phyloP scores from a whole-genome alignment of 2,329 filamentous ascomycete genomes.

The Fusarium cicatricum region DNA sequence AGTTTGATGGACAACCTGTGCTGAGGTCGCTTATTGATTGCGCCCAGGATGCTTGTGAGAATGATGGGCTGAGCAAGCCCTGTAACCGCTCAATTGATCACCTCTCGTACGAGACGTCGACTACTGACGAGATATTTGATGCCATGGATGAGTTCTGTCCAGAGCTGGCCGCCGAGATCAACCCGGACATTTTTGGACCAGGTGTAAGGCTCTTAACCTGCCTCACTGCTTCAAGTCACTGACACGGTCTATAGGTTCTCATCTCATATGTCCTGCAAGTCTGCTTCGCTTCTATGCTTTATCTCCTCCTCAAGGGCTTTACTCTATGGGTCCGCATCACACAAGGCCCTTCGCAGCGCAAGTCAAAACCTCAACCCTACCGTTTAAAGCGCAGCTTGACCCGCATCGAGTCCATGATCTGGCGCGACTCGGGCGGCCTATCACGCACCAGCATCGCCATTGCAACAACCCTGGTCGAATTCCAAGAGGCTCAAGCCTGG shows the following conservation, averaged over 20 bases:
- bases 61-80: conserved; percentile 45
- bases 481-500: conserved; percentile 52
- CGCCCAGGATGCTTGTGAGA: conserved; percentile 47
- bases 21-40: conserved; percentile 46
- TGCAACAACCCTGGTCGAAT: conserved; percentile 52
- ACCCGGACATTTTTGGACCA: conserved; percentile 51
- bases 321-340: conserved; percentile 47
- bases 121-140: conserved; percentile 43
- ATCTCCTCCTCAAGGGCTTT: conserved; percentile 48
- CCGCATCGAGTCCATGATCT: conserved; percentile 49
- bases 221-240: not conserved
- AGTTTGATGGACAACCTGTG: conserved; percentile 44
- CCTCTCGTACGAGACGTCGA: conserved; percentile 40
- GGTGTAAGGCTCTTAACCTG: conserved; percentile 42
- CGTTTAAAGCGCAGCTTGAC: conserved; percentile 44
- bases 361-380: conserved; percentile 29
- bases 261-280: conserved; percentile 52
- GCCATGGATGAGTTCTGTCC: conserved; percentile 50
- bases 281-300: conserved; percentile 46
- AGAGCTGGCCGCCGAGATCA: conserved; percentile 48
- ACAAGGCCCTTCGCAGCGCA: conserved; percentile 37
- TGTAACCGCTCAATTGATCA: conserved; percentile 43
- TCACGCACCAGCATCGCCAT: conserved; percentile 51
- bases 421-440: conserved; percentile 48
- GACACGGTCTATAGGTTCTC: conserved; percentile 43